These are phyloP conservation scores for Dioszegia crocea DNA, from an alignment of 768 basidiomycete genomes.

Conservation along the genomic window DNA sequence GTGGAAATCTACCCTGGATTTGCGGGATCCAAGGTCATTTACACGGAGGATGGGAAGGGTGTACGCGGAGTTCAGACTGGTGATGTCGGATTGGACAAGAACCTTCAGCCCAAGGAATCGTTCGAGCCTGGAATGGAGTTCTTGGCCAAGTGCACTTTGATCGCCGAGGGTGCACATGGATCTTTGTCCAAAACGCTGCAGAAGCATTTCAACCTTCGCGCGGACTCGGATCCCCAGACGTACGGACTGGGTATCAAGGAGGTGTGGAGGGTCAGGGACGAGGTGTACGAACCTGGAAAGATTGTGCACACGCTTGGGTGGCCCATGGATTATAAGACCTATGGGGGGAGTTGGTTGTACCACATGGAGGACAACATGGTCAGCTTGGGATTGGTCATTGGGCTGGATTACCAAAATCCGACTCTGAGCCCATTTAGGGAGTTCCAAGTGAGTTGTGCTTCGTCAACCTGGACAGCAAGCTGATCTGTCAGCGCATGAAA, in stretches of 20 bases:
- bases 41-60: constrained; percentile 60
- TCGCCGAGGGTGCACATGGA: constrained; percentile 94
- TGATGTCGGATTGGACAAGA: constrained; percentile 83
- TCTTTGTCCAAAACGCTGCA: constrained; percentile 77
- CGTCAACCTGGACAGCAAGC: neutral
- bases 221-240: constrained; percentile 77
- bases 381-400: constrained; percentile 83
- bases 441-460: constrained; percentile 64
- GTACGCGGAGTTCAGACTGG: constrained; percentile 83
- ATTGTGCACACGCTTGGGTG: constrained; percentile 94
- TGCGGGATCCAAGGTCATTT: constrained; percentile 78
- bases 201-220: constrained; percentile 66
- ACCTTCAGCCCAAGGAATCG: constrained; percentile 69
- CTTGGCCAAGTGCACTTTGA: constrained; percentile 79
- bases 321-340: constrained; percentile 76
- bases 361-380: constrained; percentile 92
- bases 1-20: constrained; percentile 98
- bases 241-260: constrained; percentile 96
- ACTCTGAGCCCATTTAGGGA: constrained; percentile 88
- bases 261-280: constrained; percentile 81
- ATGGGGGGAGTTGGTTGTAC: constrained; percentile 92
- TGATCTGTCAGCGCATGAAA: constrained; percentile 67
- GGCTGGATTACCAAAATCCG: constrained; percentile 90
- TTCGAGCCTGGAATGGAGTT: constrained; percentile 98
- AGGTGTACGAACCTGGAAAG: constrained; percentile 65